Conservation (phyloP, 805 yeast genomes). For the Cyberlindnera suaveolens region DNA sequence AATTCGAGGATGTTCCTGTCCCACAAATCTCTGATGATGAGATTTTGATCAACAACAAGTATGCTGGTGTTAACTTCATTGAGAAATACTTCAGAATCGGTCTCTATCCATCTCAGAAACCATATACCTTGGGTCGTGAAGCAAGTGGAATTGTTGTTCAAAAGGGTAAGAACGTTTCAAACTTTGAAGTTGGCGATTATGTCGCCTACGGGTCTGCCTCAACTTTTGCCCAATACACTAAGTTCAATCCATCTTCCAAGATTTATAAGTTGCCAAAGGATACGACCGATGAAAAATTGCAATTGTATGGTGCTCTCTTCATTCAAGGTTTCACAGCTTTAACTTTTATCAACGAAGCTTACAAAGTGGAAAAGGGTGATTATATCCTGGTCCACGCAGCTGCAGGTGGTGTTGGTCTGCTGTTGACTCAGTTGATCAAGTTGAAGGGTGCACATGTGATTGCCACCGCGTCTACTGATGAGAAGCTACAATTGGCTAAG, state of each 20-base stretch:
- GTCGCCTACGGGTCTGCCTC: constrained; percentile 49
- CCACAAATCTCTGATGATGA: constrained; percentile 53
- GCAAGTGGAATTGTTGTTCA: constrained; percentile 67
- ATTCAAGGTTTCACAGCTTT: constrained; percentile 78
- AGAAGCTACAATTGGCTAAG: constrained; percentile 61
- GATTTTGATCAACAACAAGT: constrained; percentile 64
- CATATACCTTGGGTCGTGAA: constrained; percentile 67
- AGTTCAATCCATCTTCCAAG: constrained; percentile 29
- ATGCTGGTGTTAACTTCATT: constrained; percentile 76
- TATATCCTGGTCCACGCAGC: constrained; percentile 81
- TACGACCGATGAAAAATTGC: constrained; percentile 41
- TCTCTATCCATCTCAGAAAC: constrained; percentile 54
- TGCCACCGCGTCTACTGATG: constrained; percentile 77
- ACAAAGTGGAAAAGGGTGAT: constrained; percentile 64
- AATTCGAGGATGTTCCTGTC: constrained; percentile 48
- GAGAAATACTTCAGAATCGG: constrained; percentile 83
- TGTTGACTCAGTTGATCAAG: constrained; percentile 54
- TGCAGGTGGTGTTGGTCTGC: constrained; percentile 89
- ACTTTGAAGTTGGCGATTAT: constrained; percentile 60
- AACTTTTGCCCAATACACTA: constrained; percentile 74
- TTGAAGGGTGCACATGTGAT: constrained; percentile 72
- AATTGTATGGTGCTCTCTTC: constrained; percentile 53
- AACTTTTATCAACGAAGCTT: constrained; percentile 61
- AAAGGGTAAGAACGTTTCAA: constrained; percentile 51
- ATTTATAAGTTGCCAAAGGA: constrained; percentile 45